A percentile compares a stretch with the other conserved stretches of the same genome.
phyloP scores from a whole-genome alignment of 139 green algal genomes.

The Chlorella vulgaris region DNA sequence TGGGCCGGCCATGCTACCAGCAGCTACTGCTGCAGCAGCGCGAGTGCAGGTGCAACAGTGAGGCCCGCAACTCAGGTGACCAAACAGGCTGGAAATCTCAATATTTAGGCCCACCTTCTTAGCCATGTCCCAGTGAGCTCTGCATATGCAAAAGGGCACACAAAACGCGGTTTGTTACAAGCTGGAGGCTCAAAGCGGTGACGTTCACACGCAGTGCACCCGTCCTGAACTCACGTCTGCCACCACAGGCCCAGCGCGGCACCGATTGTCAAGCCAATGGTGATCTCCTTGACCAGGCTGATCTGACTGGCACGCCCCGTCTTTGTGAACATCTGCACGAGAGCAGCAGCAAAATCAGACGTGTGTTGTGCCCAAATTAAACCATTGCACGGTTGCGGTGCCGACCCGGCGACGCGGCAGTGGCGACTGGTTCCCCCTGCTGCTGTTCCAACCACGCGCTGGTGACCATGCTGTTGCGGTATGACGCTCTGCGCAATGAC shows the following conservation, averaged over 20 bases:
- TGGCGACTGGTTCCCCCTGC: too few relatives aligned
- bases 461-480: too few relatives aligned
- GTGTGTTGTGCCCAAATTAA: too few relatives aligned
- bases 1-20: neutral
- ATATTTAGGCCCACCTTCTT: conserved; percentile 20
- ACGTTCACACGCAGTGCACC: neutral
- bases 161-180: neutral
- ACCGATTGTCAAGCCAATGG: conserved; percentile 25
- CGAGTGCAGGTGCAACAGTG: too few relatives aligned
- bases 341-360: too few relatives aligned
- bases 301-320: conserved; percentile 35
- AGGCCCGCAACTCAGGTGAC: too few relatives aligned
- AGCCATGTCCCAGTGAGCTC: conserved; percentile 18
- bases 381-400: too few relatives aligned
- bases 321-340: conserved; percentile 55
- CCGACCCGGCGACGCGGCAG: too few relatives aligned
- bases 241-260: conserved; percentile 19
- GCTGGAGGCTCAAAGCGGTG: neutral
- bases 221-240: conserved; percentile 17
- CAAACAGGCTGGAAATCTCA: too few relatives aligned
- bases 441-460: too few relatives aligned
- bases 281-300: conserved; percentile 48
- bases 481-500: too few relatives aligned
- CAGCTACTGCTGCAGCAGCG: neutral
- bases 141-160: neutral